Percentiles rank a stretch among this genome's conserved stretches.
phyloP scores from a whole-genome alignment of 2,329 filamentous ascomycete species.

The Thyridium curvatum region DNA sequence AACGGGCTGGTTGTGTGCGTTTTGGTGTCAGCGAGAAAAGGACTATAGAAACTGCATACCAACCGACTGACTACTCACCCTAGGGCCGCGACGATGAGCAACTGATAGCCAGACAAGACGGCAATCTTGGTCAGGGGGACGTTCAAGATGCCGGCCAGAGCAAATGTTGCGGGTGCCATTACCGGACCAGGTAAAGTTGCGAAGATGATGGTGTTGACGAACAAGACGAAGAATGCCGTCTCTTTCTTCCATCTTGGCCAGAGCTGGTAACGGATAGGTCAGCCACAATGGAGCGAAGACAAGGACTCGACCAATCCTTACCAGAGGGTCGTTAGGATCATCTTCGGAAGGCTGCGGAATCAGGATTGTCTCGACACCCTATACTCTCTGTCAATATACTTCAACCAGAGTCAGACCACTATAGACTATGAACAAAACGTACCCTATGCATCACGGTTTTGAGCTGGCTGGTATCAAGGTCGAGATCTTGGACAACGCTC shows the following conservation, averaged over 20 bases:
- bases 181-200: conserved; percentile 13
- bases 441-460: conserved; percentile 7
- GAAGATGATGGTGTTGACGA: conserved; percentile 13
- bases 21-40: too few relatives aligned
- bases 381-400: not conserved
- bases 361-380: conserved; percentile 12
- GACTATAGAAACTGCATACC: too few relatives aligned
- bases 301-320: not conserved
- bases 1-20: conserved; percentile 7
- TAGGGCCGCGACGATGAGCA: conserved; percentile 10
- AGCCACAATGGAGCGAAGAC: not conserved
- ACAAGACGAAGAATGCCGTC: conserved; percentile 11
- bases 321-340: conserved; percentile 12
- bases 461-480: not conserved
- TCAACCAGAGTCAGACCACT: too few relatives aligned
- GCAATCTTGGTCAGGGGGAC: conserved; percentile 17
- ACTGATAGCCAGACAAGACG: conserved; percentile 12
- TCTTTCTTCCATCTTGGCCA: conserved; percentile 15
- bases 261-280: conserved; percentile 5
- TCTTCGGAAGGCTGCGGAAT: conserved; percentile 8
- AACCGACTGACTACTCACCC: not conserved
- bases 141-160: conserved; percentile 11
- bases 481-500: not conserved
- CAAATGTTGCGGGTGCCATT: conserved; percentile 11
- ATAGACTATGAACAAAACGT: not conserved